Evolutionary conservation across 176 grass and related monocot species (phyloP), one percentile per base, ranked within the genome.

Genomic region (Oryza coarctata): DNA sequence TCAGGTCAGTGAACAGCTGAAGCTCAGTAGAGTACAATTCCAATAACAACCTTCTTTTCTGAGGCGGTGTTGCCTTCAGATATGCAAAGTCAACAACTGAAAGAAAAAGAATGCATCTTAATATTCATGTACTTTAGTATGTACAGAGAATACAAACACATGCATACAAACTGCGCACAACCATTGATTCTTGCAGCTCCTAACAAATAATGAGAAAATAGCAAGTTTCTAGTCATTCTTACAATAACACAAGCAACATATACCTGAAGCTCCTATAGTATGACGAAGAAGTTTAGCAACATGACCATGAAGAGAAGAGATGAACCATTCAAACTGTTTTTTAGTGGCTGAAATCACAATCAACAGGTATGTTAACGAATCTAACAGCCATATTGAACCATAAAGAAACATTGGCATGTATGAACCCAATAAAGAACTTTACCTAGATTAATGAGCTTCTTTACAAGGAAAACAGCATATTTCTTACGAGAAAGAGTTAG

Each of bases 11-110:
- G 83, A 98, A 98, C 41, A 98, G 85, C 85, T 91, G 90, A 88
- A 98, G 93, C 65, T 98, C 93, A 9, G 96, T 82, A n/a, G 87
- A 95, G 86, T 95, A 98, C 85, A 98, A 86, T 80, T 98, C 96
- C 73, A 95, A 71, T 78, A 95, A 80, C 83, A 98, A 45, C 52
- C 87, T 93, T 88, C 73, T 90, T 87, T 93, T 95, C 70, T 95
- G 96, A 68, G 44, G 80, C 20, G 78, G 86, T 39, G 84, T 83
- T 41, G 87, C 95, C 64, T 82, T 76, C 68, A 87, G 87, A 77
- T 88, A 98, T 65, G 88, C 89, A 71, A 82, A 92, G 38, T 98
- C 96, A 82, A 98, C 83, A n/a, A 95, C 96, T 98, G 86, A 32
- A 87, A 81, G 34, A 57, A 71, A 82, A 55, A 22, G 6, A 76